Evolutionary conservation across 179 eudicot species (phyloP).

Genomic region (Nepenthes alata): DNA sequence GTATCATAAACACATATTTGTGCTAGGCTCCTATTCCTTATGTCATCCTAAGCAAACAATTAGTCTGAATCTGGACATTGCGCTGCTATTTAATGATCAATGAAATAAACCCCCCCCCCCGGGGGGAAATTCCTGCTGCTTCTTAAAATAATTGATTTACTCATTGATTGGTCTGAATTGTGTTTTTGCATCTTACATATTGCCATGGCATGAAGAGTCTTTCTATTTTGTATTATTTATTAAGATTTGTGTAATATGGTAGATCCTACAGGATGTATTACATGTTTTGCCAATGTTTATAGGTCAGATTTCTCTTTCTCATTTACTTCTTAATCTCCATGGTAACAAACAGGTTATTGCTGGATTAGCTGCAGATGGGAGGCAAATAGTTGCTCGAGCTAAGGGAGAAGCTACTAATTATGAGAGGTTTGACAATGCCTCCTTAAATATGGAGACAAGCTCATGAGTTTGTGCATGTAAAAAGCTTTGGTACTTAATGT

Average conservation of each 20-base stretch:
- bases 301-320: conserved; percentile 2
- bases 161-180: too few relatives aligned
- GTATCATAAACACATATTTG: too few relatives aligned
- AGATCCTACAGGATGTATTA: not conserved
- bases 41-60: too few relatives aligned
- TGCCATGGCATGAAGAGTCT: too few relatives aligned
- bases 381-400: conserved; percentile 85
- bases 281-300: not conserved
- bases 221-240: too few relatives aligned
- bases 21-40: too few relatives aligned
- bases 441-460: not conserved
- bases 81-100: too few relatives aligned
- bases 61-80: too few relatives aligned
- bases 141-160: too few relatives aligned
- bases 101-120: too few relatives aligned
- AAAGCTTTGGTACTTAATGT: not conserved
- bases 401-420: conserved; percentile 83
- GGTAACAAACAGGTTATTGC: conserved; percentile 58
- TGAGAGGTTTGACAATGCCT: conserved; percentile 41
- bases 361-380: conserved; percentile 94
- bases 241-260: not conserved
- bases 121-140: too few relatives aligned
- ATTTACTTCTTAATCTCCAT: not conserved
- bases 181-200: too few relatives aligned
- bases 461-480: not conserved